These are phyloP conservation scores for Danielia oregonensis DNA, from an alignment of 805 yeast genomes.

Conservation along the genomic window DNA sequence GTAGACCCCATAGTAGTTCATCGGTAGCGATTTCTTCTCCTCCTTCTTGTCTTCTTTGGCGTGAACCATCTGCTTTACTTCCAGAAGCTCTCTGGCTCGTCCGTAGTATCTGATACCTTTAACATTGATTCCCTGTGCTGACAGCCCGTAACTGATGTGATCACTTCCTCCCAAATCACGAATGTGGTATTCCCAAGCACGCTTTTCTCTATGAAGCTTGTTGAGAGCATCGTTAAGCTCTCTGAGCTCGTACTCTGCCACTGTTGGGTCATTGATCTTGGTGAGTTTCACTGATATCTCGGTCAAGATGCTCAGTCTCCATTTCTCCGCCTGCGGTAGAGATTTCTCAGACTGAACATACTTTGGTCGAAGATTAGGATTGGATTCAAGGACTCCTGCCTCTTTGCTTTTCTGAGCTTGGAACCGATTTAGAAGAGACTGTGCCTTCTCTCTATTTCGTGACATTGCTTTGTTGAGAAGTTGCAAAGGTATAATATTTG, in stretches of 20 bases:
- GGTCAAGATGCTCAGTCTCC: constrained; percentile 56
- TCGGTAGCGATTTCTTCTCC: constrained; percentile 12
- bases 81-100: constrained; percentile 76
- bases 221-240: constrained; percentile 75
- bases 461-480: no score
- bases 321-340: constrained; percentile 65
- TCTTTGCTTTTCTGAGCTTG: constrained; percentile 60
- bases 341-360: constrained; percentile 49
- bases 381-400: constrained; percentile 54
- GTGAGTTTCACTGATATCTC: constrained; percentile 64
- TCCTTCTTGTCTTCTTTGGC: constrained; percentile 17
- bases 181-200: constrained; percentile 78
- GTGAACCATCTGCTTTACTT: constrained; percentile 38
- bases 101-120: constrained; percentile 77
- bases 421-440: constrained; percentile 62
- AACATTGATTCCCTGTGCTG: constrained; percentile 21
- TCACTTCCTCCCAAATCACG: constrained; percentile 72
- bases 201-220: constrained; percentile 59
- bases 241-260: constrained; percentile 60
- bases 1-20: constrained; percentile 42
- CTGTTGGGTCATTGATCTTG: constrained; percentile 54
- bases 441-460: constrained; percentile 72
- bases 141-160: constrained; percentile 36
- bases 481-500: no score
- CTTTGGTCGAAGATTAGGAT: constrained; percentile 58